phyloP scores from a whole-genome alignment of 192 early-diverging fungal genomes.

The Entomortierella parvispora region DNA sequence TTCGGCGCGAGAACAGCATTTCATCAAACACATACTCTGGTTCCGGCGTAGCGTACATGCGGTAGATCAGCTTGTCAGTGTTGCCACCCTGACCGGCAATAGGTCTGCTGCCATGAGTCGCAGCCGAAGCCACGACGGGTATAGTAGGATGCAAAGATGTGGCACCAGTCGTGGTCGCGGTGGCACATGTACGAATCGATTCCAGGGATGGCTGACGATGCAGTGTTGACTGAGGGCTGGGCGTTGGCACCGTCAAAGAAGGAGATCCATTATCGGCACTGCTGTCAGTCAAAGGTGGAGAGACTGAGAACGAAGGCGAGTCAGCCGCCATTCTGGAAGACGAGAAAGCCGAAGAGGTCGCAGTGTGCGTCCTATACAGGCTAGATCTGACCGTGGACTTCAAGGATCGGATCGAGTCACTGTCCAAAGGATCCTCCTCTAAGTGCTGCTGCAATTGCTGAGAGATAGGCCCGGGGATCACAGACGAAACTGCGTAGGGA shows the following conservation, averaged over 20 bases:
- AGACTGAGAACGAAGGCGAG: too few species aligned
- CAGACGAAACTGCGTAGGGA: slow-evolving; percentile 13
- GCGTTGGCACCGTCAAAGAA: too few species aligned
- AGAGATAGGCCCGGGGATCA: slow-evolving; percentile 22
- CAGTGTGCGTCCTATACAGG: slow-evolving; percentile 3
- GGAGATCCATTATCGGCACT: too few species aligned
- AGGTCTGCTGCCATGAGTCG: too few species aligned
- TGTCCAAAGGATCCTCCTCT: slow-evolving; percentile 24
- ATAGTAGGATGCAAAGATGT: slow-evolving; percentile 10
- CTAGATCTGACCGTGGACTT: slow-evolving; percentile 35
- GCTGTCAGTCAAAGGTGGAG: background rate
- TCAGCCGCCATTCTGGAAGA: too few species aligned
- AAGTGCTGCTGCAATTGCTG: slow-evolving; percentile 18
- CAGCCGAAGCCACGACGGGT: background rate
- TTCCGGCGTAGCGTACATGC: slow-evolving; percentile 37
- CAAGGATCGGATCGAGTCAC: slow-evolving; percentile 28
- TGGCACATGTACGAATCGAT: slow-evolving; percentile 1
- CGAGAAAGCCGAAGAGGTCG: background rate
- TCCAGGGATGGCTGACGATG: slow-evolving; percentile 16
- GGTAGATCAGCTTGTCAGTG: slow-evolving; percentile 41
- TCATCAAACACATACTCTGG: slow-evolving; percentile 49
- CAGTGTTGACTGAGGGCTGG: too few species aligned
- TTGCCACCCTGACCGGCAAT: slow-evolving; percentile 1
- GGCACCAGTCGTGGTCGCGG: slow-evolving; percentile 18
- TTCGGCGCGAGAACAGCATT: slow-evolving; percentile 47